phyloP scores from a whole-genome alignment of 257 asterid genomes.

The Fraxinus quadrangulata region DNA sequence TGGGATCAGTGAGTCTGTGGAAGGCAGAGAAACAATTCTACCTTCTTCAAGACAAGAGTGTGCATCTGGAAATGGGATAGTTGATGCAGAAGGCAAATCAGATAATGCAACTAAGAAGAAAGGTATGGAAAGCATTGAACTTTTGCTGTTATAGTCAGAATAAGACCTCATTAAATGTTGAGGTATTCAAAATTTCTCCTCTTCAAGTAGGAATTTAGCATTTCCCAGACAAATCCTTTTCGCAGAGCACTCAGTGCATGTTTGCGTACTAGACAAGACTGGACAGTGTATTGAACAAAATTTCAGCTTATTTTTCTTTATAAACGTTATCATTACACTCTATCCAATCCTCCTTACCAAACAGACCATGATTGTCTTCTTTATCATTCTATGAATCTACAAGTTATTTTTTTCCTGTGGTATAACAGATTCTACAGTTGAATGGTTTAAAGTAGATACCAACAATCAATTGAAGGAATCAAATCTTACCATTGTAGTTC shows the following conservation, averaged over 20 bases:
- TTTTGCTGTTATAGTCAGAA: not conserved
- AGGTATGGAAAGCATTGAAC: constrained; percentile 33
- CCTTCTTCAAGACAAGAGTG: constrained; percentile 26
- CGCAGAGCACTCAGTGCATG: not conserved
- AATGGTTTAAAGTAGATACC: constrained; percentile 29
- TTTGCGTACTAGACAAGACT: no score
- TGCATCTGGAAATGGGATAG: constrained; percentile 23
- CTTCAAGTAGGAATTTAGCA: not conserved
- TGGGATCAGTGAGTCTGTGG: constrained; percentile 4
- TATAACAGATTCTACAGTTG: constrained; percentile 33
- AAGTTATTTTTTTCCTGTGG: not conserved
- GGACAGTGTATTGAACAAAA: not conserved
- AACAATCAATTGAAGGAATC: constrained; percentile 27
- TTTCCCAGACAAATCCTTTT: no score
- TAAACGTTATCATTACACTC: not conserved
- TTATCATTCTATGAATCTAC: not conserved
- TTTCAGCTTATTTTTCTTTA: not conserved
- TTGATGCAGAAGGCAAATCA: constrained; percentile 22
- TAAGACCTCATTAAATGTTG: not conserved
- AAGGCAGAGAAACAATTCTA: constrained; percentile 18
- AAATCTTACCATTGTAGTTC: constrained; percentile 32
- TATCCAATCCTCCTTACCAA: not conserved
- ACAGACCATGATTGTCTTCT: not conserved
- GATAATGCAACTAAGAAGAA: constrained; percentile 26
- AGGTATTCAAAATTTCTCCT: no score